These are phyloP conservation scores for Cladophialophora yegresii DNA, from an alignment of 2,329 filamentous ascomycete species.

Conservation along the genomic window DNA sequence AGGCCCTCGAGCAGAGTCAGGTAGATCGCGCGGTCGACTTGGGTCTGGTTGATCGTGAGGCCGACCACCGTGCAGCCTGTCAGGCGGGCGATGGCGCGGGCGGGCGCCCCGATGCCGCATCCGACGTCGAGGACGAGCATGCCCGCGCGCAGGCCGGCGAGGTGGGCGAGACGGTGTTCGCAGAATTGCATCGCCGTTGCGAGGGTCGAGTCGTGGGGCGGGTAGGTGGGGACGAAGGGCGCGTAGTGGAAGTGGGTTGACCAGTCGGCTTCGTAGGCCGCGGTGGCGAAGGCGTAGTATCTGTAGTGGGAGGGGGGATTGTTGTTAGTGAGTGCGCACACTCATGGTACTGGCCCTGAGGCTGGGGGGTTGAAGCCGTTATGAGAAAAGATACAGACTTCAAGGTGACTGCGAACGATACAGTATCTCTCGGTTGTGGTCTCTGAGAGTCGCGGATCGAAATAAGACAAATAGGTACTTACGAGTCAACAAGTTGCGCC, in stretches of 20 bases:
- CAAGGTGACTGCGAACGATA: not conserved
- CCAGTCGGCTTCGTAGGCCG: constrained; percentile 35
- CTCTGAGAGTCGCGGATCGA: not conserved
- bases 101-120: constrained; percentile 40
- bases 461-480: not conserved
- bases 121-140: constrained; percentile 41
- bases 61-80: constrained; percentile 39
- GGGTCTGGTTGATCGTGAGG: constrained; percentile 39
- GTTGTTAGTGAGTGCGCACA: not conserved
- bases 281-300: constrained; percentile 37
- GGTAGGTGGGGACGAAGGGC: constrained; percentile 30
- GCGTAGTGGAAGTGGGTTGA: constrained; percentile 36
- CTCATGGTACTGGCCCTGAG: not conserved
- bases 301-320: not conserved
- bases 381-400: not conserved
- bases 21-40: constrained; percentile 37
- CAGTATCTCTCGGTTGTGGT: not conserved
- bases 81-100: constrained; percentile 39
- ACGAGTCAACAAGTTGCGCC: constrained; percentile 23
- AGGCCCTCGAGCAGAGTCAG: constrained; percentile 28
- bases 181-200: constrained; percentile 34
- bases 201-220: constrained; percentile 27
- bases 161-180: constrained; percentile 39
- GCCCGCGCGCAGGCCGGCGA: constrained; percentile 32
- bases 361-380: not conserved